Conservation (phyloP, 2,329 filamentous ascomycete species). For the Verticillium nubilum region DNA sequence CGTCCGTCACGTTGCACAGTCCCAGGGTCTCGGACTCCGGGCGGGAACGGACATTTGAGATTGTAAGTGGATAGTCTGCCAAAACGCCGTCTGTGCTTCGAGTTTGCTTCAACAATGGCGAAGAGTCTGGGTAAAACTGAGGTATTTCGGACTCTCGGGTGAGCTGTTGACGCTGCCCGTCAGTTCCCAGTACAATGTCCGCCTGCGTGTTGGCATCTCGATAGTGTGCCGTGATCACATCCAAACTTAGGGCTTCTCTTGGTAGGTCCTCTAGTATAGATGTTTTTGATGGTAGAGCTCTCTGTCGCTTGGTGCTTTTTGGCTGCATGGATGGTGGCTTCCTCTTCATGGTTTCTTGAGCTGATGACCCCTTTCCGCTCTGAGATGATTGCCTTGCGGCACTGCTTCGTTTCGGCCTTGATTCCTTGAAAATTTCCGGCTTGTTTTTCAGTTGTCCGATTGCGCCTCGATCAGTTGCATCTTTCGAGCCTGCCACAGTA, state of each 20-base stretch:
- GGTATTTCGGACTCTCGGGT: background rate
- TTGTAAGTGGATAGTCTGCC: no score
- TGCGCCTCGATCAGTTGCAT: no score
- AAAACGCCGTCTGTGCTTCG: background rate
- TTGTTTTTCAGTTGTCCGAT: no score
- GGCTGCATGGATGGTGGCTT: background rate
- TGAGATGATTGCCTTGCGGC: background rate
- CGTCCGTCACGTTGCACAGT: no score
- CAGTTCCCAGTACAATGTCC: background rate
- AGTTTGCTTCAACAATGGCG: no score
- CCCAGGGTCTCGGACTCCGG: no score
- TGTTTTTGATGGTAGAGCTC: background rate
- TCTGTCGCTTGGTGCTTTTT: background rate
- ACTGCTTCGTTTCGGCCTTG: background rate
- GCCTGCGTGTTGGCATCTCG: background rate
- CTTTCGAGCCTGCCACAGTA: no score
- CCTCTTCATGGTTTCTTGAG: background rate
- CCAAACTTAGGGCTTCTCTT: background rate
- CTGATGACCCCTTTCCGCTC: background rate
- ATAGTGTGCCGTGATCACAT: background rate
- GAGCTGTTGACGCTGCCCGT: background rate
- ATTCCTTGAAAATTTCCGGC: background rate
- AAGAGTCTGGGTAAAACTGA: no score
- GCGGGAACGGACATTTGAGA: no score
- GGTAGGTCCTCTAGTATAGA: background rate